Evolutionary conservation across 257 asterid species (phyloP).

Genomic region (Misopates orontium): DNA sequence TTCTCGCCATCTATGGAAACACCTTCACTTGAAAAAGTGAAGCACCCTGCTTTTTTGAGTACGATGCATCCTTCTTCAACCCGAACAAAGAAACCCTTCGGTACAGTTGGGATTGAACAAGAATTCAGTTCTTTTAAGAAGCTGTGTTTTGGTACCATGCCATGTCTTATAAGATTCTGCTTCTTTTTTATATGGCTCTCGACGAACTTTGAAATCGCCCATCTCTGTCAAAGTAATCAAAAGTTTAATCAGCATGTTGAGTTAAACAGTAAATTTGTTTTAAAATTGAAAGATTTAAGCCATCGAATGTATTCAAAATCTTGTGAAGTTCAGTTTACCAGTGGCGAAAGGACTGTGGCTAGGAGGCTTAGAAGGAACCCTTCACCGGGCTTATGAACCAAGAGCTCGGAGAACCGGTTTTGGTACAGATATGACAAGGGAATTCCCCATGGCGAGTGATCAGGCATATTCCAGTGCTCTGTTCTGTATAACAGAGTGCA

Average conservation of each 20-base stretch:
- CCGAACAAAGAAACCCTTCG: conserved; percentile 44
- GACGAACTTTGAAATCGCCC: conserved; percentile 47
- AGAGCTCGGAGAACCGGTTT: conserved; percentile 48
- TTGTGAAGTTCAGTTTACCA: conserved; percentile 33
- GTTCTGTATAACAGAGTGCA: conserved; percentile 51
- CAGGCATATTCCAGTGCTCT: conserved; percentile 49
- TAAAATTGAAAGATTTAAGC: not conserved
- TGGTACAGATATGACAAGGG: conserved; percentile 34
- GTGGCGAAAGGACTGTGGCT: conserved; percentile 45
- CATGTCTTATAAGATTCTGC: conserved; percentile 36
- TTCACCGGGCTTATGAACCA: conserved; percentile 52
- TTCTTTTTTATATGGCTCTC: conserved; percentile 37
- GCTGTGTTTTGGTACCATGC: conserved; percentile 50
- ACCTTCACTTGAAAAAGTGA: conserved; percentile 44
- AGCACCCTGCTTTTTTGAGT: conserved; percentile 37
- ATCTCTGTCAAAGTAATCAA: conserved; percentile 36
- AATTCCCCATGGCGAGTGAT: conserved; percentile 46
- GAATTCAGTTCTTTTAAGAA: conserved; percentile 41
- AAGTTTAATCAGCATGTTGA: not conserved
- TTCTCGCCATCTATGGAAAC: conserved; percentile 32
- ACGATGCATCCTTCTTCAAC: conserved; percentile 58
- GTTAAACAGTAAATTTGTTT: too few relatives aligned
- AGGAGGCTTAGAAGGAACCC: conserved; percentile 42
- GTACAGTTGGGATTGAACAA: conserved; percentile 37
- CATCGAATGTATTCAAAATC: not conserved